phyloP scores from a whole-genome alignment of 768 basidiomycete species.

The Agrocybe praecox region DNA sequence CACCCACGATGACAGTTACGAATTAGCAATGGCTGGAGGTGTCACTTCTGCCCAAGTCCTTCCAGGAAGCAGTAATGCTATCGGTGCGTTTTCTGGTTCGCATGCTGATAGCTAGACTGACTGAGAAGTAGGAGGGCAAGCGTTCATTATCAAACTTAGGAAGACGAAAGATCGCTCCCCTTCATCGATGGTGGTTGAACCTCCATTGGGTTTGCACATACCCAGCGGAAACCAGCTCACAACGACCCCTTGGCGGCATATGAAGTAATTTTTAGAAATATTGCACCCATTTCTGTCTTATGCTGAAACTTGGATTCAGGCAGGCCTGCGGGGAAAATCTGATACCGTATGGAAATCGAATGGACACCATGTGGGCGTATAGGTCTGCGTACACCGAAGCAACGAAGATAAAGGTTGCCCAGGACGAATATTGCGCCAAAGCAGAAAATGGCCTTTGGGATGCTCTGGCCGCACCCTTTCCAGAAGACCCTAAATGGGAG shows the following conservation, averaged over 20 bases:
- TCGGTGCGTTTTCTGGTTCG: constrained; percentile 48
- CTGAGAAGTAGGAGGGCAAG: constrained; percentile 69
- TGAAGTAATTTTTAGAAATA: constrained; percentile 56
- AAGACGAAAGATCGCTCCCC: constrained; percentile 76
- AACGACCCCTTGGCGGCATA: constrained; percentile 73
- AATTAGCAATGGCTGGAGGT: constrained; percentile 81
- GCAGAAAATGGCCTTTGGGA: constrained; percentile 55
- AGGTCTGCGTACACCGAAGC: constrained; percentile 83
- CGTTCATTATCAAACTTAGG: constrained; percentile 85
- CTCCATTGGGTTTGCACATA: constrained; percentile 62
- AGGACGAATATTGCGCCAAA: constrained; percentile 71
- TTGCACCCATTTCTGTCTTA: background rate
- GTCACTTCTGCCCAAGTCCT: constrained; percentile 84
- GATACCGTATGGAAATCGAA: constrained; percentile 54
- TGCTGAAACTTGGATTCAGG: constrained; percentile 28
- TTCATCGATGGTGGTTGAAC: constrained; percentile 83
- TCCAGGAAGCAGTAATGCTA: constrained; percentile 76
- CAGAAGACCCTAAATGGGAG: constrained; percentile 75
- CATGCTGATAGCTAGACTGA: background rate
- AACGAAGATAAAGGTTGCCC: constrained; percentile 62
- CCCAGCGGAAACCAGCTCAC: constrained; percentile 35
- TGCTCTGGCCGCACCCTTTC: constrained; percentile 49
- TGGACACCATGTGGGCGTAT: constrained; percentile 81
- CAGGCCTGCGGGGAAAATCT: constrained; percentile 66
- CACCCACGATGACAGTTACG: constrained; percentile 79